Evolutionary conservation across 306 rosid species (phyloP), one percentile per base, ranked within the genome.

Genomic region (apple (Malus domestica)): DNA sequence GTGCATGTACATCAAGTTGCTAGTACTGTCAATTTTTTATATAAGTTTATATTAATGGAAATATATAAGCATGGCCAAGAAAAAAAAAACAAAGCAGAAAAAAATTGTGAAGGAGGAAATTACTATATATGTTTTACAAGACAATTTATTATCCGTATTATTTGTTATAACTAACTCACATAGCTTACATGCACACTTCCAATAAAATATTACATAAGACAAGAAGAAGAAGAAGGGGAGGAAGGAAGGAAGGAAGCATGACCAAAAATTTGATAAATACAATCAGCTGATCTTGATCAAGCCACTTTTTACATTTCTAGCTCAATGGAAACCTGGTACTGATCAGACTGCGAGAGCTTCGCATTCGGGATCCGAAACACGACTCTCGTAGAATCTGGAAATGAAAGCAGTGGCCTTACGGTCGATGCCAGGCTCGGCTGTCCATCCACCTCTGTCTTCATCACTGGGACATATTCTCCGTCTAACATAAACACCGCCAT

Each of bases 351-450:
- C 82, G 63, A 83, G 10, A 68, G 73, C 74, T 68, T 85, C 89
- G 44, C 71, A 82, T n/a, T 88, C 85, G 8, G 92, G 78, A 57
- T 88, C 87, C 1, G 88, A 79, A 75, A 79, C 89, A 54, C 92
- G 85, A 19, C 78, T 30, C 29, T 85, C 97, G 61, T 94, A 83
- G 80, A 94, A 94, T 76, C 82, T 88, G 60, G 88, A 91, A 75
- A 94, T 94, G 86, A 91, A 91, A 76, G 84, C 97, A 25, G 94
- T 77, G 5, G 98, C 98, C 77, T 84, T 91, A 5, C 72, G 80
- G 78, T 94, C 98, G 68, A 94, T 94, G 42, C 97, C 97, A 46
- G 98, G 98, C 77, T 94, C 98, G 20, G 93, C 96, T 54, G 88
- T 87, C 97, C 97, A 91, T 2, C 85, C 80, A 1, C 89, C 86